Evolutionary conservation across 495 filamentous ascomycete species (phyloP).

Genomic region (Daldinia vernicosa): DNA sequence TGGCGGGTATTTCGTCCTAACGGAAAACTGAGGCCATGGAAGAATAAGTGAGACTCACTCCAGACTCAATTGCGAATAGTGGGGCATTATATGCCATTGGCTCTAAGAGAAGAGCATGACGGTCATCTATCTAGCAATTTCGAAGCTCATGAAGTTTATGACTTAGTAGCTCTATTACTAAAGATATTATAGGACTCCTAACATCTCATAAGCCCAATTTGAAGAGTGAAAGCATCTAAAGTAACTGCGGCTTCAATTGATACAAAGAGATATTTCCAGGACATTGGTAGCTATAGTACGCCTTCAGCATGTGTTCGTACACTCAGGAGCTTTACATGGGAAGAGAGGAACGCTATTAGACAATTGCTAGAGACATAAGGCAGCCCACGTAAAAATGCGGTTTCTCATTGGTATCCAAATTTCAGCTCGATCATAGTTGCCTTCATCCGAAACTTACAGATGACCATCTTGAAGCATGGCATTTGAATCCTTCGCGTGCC

Average conservation of each 20-base stretch:
- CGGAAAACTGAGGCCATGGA: background rate
- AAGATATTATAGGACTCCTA: background rate
- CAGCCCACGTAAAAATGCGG: background rate
- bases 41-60: background rate
- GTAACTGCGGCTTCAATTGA: background rate
- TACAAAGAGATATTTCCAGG: background rate
- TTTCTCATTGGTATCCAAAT: conserved; percentile 1
- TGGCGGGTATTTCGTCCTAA: background rate
- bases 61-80: background rate
- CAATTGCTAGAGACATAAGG: background rate
- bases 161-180: background rate
- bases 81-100: background rate
- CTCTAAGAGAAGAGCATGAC: background rate
- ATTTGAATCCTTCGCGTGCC: background rate
- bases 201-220: too few species aligned
- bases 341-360: background rate
- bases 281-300: background rate
- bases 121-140: background rate
- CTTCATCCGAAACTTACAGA: background rate
- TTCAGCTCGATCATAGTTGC: background rate
- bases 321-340: background rate
- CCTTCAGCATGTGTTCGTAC: background rate
- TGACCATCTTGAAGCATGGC: background rate
- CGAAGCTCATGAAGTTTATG: background rate
- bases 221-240: background rate